Evolutionary conservation across 768 basidiomycete genomes (phyloP).

Genomic region (Tricholoma flavovirens): DNA sequence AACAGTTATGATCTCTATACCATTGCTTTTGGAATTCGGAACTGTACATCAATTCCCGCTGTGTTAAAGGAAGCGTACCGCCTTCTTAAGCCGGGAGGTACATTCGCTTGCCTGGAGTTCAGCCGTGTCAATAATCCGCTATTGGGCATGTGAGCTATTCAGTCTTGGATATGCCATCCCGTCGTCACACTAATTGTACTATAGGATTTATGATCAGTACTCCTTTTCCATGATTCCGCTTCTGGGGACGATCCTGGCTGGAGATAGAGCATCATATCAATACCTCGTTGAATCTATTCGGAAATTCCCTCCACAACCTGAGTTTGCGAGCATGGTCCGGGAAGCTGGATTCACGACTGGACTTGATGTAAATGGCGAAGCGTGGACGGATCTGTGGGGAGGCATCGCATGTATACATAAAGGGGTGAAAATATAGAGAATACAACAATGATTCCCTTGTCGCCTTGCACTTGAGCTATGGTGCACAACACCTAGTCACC

Average conservation of each 20-base stretch:
- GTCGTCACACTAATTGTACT: conserved; percentile 8
- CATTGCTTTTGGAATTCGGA: conserved; percentile 97
- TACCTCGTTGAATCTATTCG: conserved; percentile 98
- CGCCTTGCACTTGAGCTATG: background rate
- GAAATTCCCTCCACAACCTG: conserved; percentile 81
- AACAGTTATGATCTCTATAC: conserved; percentile 95
- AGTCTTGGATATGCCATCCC: background rate
- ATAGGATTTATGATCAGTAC: conserved; percentile 88
- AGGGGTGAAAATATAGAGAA: conserved; percentile 65
- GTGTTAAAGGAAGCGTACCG: conserved; percentile 88
- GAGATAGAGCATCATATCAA: conserved; percentile 92
- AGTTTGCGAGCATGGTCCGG: conserved; percentile 85
- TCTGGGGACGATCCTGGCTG: conserved; percentile 93
- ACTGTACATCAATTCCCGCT: conserved; percentile 88
- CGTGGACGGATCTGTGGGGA: conserved; percentile 82
- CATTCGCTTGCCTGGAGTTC: conserved; percentile 94
- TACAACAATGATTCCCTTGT: background rate
- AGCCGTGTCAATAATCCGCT: conserved; percentile 88
- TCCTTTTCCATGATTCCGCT: conserved; percentile 95
- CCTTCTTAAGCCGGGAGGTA: conserved; percentile 94
- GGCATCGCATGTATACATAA: conserved; percentile 85
- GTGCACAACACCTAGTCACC: too few relatives aligned
- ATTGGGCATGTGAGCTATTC: conserved; percentile 65
- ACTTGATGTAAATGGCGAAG: conserved; percentile 69
- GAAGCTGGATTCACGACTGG: conserved; percentile 80